A percentile compares a stretch with the other conserved stretches of the same genome.
phyloP scores from a whole-genome alignment of 257 asterid species.

The Przewalskia tangutica region DNA sequence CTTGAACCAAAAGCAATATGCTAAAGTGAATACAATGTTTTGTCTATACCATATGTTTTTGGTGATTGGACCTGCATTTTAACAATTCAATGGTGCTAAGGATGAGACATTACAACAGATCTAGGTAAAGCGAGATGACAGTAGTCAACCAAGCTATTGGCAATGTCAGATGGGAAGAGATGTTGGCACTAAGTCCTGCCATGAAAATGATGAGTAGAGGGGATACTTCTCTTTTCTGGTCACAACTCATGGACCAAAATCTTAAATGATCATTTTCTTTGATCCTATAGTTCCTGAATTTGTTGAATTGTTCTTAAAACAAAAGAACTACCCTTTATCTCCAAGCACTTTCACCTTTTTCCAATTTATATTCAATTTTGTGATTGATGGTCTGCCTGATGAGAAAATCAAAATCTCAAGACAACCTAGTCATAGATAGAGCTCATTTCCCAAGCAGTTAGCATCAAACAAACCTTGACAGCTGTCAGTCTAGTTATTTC shows the following conservation, averaged over 20 bases:
- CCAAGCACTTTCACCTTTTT: neutral
- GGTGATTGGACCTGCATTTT: neutral
- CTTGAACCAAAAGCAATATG: neutral
- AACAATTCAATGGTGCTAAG: neutral
- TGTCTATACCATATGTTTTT: neutral
- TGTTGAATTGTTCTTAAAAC: neutral
- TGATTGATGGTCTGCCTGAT: neutral
- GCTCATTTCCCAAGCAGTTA: neutral
- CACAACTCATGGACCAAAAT: neutral
- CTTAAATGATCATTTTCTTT: neutral
- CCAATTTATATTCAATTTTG: neutral
- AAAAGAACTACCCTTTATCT: neutral
- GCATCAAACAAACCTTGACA: conserved; percentile 64
- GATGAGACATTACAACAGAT: neutral
- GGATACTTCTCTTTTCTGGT: neutral
- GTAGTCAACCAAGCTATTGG: neutral
- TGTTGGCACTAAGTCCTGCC: neutral
- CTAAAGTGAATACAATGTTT: neutral
- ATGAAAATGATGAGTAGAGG: neutral
- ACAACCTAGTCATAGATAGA: neutral
- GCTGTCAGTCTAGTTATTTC: conserved; percentile 98
- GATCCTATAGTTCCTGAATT: neutral
- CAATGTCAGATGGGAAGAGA: neutral
- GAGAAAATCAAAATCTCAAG: neutral
- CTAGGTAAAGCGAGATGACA: neutral